Evolutionary conservation across 176 grass and related monocot genomes (phyloP).

Genomic region (Aegilops speltoides): DNA sequence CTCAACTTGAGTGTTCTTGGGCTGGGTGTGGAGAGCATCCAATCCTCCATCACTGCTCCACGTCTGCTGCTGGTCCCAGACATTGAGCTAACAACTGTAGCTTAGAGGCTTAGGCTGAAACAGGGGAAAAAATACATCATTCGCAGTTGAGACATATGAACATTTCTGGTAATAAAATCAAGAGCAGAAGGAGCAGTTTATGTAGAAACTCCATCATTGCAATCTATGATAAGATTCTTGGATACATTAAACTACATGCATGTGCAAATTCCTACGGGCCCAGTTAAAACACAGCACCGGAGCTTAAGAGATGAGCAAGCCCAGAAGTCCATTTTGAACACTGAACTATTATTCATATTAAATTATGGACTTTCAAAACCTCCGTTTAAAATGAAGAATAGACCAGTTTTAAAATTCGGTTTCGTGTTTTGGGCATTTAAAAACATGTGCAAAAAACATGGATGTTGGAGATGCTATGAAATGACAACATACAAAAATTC

Average conservation of each 20-base stretch:
- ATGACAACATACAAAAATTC: not conserved
- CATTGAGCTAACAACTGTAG: constrained; percentile 21
- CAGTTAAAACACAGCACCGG: not conserved
- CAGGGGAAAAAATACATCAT: constrained; percentile 5
- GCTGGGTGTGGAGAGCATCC: constrained; percentile 64
- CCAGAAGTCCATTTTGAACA: not conserved
- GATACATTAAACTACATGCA: not conserved
- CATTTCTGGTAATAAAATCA: not conserved
- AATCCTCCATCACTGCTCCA: constrained; percentile 54
- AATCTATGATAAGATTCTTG: not conserved
- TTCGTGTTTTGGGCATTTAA: not conserved
- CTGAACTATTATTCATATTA: not conserved
- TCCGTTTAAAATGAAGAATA: not conserved
- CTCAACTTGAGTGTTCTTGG: constrained; percentile 60
- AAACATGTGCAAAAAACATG: not conserved
- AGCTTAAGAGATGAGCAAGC: not conserved
- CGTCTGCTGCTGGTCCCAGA: constrained; percentile 19
- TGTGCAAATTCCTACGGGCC: not conserved
- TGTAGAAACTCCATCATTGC: not conserved
- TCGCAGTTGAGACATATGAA: not conserved
- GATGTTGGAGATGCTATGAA: not conserved
- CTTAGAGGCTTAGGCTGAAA: constrained; percentile 1
- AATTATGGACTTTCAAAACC: not conserved
- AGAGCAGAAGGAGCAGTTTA: no score
- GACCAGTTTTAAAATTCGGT: not conserved